These are phyloP conservation scores for Lunularia cruciata DNA, from an alignment of 225 moss, liverwort and hornwort species.

Conservation along the genomic window DNA sequence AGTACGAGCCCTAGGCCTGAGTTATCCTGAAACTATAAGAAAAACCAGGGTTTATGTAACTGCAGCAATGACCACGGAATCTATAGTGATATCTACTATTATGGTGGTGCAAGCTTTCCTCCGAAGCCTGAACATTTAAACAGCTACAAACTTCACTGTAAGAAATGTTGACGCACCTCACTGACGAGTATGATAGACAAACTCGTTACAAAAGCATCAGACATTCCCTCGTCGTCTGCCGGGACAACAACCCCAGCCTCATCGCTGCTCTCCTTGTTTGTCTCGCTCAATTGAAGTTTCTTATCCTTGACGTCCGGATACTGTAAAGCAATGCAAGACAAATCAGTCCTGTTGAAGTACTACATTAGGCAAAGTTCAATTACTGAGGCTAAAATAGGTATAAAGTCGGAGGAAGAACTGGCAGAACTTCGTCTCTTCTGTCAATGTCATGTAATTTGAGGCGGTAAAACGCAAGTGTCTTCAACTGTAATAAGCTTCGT, in stretches of 20 bases:
- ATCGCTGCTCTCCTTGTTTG: conserved; percentile 21
- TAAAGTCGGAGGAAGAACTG: too few species aligned
- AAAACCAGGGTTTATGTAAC: not conserved
- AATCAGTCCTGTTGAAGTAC: conserved; percentile 2
- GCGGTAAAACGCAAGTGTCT: too few species aligned
- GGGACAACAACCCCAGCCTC: conserved; percentile 31
- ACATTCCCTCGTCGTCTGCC: conserved; percentile 56
- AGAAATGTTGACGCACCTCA: conserved; percentile 54
- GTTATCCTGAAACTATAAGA: too few species aligned
- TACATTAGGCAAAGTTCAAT: not conserved
- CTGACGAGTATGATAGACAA: conserved; percentile 95
- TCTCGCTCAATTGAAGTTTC: conserved; percentile 25
- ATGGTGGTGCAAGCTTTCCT: too few species aligned
- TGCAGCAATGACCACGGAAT: not conserved
- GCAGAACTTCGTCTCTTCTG: too few species aligned
- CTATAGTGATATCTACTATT: too few species aligned
- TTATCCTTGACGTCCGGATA: conserved; percentile 24
- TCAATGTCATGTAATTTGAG: not conserved
- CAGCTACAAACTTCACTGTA: conserved; percentile 4
- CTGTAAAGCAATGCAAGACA: conserved; percentile 15
- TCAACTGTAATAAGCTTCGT: too few species aligned
- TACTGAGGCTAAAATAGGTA: not conserved
- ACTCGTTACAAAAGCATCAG: conserved; percentile 82
- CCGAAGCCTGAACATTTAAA: not conserved
- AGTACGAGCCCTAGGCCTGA: too few species aligned